Percentiles rank a stretch among this genome's conserved stretches.
Evolutionary conservation across 1,139 yeast genomes (phyloP).

Genomic region (Saccharomyces uvarum): DNA sequence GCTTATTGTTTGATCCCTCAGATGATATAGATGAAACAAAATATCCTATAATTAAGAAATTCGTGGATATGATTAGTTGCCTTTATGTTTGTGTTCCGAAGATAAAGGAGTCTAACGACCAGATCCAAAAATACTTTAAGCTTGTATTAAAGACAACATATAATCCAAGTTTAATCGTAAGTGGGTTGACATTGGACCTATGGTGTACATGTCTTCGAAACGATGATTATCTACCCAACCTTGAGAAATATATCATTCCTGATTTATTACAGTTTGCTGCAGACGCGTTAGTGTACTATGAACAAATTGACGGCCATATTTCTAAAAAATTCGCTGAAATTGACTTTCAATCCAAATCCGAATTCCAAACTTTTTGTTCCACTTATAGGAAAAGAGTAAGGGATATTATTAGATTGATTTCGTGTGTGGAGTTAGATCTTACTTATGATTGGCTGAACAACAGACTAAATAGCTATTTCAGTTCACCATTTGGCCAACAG

Average conservation of each 20-base stretch:
- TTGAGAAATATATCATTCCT: slow-evolving; percentile 46
- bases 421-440: slow-evolving; percentile 78
- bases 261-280: slow-evolving; percentile 70
- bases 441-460: slow-evolving; percentile 77
- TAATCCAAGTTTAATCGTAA: slow-evolving; percentile 80
- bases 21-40: slow-evolving; percentile 71
- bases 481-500: slow-evolving; percentile 61
- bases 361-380: slow-evolving; percentile 64
- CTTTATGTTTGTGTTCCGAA: slow-evolving; percentile 50
- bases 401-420: slow-evolving; percentile 80
- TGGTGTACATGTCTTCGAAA: slow-evolving; percentile 88
- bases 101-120: slow-evolving; percentile 27
- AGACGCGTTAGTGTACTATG: slow-evolving; percentile 68
- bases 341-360: slow-evolving; percentile 86
- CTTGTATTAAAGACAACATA: slow-evolving; percentile 73
- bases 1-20: slow-evolving; percentile 53
- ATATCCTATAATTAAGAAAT: slow-evolving; percentile 75
- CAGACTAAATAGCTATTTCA: slow-evolving; percentile 64
- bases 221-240: slow-evolving; percentile 49
- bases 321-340: slow-evolving; percentile 62
- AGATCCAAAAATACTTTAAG: slow-evolving; percentile 48
- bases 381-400: slow-evolving; percentile 81
- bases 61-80: slow-evolving; percentile 90
- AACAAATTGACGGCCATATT: slow-evolving; percentile 55
- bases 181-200: slow-evolving; percentile 84